Evolutionary conservation across 176 grass and related monocot species (phyloP), one percentile per base, ranked within the genome.

Genomic region (Aegilops bicornis): DNA sequence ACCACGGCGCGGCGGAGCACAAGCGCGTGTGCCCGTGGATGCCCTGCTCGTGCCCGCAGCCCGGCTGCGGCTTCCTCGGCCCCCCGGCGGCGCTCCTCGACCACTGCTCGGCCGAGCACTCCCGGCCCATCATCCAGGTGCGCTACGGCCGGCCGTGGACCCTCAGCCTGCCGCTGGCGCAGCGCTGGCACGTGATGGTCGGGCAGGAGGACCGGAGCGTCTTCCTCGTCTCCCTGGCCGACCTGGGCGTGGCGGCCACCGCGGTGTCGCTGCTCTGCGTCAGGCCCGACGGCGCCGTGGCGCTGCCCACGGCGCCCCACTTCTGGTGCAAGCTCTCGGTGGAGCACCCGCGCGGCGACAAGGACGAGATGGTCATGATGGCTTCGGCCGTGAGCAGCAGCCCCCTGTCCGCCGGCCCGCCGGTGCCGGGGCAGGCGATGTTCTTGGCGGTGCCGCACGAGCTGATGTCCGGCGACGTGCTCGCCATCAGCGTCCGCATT

Each of bases 401-500:
- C 62, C 2, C 36, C 4, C 40, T 81, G 61, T 31, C 79, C 37
- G 25, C 17, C 39, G 39, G 62, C 36, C 16, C 5, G 23, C 59
- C 78, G 14, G 60, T 25, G 66, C 48, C 52, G 2, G 81, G 69
- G 14, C n/a, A 60, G 3, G 33, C 50, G 11, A 58, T 54, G 81
- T 60, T 73, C 67, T 9, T 83, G 77, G 56, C 22, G 11, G 77
- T 61, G 81, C 81, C 35, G 2, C 22, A 60, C 48, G 22, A n/a
- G 50, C 8, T 73, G 2, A 23, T 60, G 1, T 16, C 33, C 32
- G 81, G 67, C 15, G 81, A 73, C 4, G 19, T 0, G 48, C 48
- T 83, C 8, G 32, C 48, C 12, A n/a, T 83, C 50, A 73, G n/a
- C n/a, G 32, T 83, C 10, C 81, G 81, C 68, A 83, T 83, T 22